These are phyloP conservation scores for Metarhizium robertsii DNA, from an alignment of 2,329 filamentous ascomycete species.

Conservation along the genomic window DNA sequence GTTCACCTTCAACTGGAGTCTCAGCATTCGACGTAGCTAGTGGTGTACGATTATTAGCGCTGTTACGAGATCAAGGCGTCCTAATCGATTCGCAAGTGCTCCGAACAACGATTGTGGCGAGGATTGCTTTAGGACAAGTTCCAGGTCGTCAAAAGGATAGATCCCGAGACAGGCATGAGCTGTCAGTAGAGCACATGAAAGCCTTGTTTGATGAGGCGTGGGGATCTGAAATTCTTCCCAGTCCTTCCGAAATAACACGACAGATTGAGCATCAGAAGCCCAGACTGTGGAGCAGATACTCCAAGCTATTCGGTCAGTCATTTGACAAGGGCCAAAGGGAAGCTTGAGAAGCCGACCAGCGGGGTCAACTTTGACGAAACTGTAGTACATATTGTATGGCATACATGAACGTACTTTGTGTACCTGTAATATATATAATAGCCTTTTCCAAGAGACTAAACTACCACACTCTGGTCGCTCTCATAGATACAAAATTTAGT, in stretches of 20 bases:
- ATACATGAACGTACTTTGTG: neutral
- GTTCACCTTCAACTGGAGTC: conserved; percentile 6
- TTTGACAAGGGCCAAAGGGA: conserved; percentile 13
- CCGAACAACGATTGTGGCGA: conserved; percentile 17
- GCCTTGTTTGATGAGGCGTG: conserved; percentile 23
- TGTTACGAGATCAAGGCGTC: conserved; percentile 25
- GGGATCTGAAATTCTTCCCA: conserved; percentile 22
- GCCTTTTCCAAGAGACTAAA: conserved; percentile 1
- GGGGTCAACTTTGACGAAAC: neutral
- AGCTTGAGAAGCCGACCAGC: neutral
- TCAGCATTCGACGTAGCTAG: conserved; percentile 23
- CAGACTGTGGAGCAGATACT: conserved; percentile 21
- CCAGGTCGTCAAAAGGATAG: conserved; percentile 18
- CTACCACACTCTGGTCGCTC: neutral
- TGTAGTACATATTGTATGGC: neutral
- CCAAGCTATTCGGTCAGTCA: conserved; percentile 17
- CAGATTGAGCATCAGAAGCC: conserved; percentile 20
- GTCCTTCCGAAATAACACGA: conserved; percentile 10
- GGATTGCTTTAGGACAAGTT: conserved; percentile 19
- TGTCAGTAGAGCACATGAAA: conserved; percentile 21
- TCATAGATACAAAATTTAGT: neutral
- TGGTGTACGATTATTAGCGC: conserved; percentile 26
- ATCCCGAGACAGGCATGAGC: conserved; percentile 21
- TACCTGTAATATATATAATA: conserved; percentile 1
- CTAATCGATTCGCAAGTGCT: conserved; percentile 23